phyloP scores from a whole-genome alignment of 2,329 filamentous ascomycete genomes.

The Arthrobotrys musiformis region DNA sequence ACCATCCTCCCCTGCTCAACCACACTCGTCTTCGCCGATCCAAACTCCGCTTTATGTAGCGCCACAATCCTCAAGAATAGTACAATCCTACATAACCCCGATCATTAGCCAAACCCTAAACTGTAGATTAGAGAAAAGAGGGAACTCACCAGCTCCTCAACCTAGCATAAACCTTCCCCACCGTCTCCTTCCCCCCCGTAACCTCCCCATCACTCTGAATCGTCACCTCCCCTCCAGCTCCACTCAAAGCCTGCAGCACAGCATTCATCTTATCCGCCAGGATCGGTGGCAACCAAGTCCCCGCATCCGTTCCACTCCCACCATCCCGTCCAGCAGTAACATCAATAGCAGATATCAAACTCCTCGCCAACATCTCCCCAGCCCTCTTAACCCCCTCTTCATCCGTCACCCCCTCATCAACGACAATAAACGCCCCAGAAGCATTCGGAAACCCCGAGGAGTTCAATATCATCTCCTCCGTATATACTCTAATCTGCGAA shows the following conservation, averaged over 20 bases:
- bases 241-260: slow-evolving; percentile 55
- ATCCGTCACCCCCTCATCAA: slow-evolving; percentile 54
- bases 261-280: slow-evolving; percentile 59
- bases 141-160: slow-evolving; percentile 56
- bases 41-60: slow-evolving; percentile 58
- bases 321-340: slow-evolving; percentile 56
- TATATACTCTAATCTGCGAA: slow-evolving; percentile 57
- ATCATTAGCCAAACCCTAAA: slow-evolving; percentile 3
- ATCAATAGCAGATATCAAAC: slow-evolving; percentile 59
- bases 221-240: slow-evolving; percentile 33
- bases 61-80: slow-evolving; percentile 58
- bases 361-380: slow-evolving; percentile 57
- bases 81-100: slow-evolving; percentile 49
- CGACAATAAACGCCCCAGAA: slow-evolving; percentile 44
- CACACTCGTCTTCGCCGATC: slow-evolving; percentile 51
- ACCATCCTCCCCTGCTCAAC: slow-evolving; percentile 58
- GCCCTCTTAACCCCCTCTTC: slow-evolving; percentile 55
- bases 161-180: slow-evolving; percentile 42
- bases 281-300: slow-evolving; percentile 55
- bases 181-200: slow-evolving; percentile 29
- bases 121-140: neutral
- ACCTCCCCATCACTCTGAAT: slow-evolving; percentile 51
- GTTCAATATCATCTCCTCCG: slow-evolving; percentile 58
- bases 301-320: slow-evolving; percentile 43
- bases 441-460: slow-evolving; percentile 57